Evolutionary conservation across 1,139 yeast species (phyloP).

Genomic region (Saccharomyces hybrid): DNA sequence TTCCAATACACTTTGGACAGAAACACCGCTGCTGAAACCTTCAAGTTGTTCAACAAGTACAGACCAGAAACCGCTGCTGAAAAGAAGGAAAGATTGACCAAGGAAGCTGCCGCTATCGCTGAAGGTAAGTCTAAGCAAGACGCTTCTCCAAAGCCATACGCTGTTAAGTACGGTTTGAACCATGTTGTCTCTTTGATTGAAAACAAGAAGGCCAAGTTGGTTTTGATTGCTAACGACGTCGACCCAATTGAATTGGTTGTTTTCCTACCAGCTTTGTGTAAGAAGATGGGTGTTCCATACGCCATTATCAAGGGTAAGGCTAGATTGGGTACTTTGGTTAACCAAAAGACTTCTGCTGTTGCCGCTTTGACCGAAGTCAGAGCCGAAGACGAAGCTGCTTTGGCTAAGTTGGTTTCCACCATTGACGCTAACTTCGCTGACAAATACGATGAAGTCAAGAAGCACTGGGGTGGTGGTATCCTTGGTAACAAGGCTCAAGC

Average conservation of each 20-base stretch:
- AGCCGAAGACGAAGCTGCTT: conserved; percentile 89
- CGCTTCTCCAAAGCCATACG: conserved; percentile 91
- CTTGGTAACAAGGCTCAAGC: conserved; percentile 89
- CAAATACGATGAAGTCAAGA: conserved; percentile 90
- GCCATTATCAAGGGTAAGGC: conserved; percentile 98
- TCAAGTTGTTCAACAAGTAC: conserved; percentile 96
- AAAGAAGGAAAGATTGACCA: conserved; percentile 97
- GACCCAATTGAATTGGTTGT: conserved; percentile 97
- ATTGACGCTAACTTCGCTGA: conserved; percentile 86
- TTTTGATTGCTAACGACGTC: conserved; percentile 94
- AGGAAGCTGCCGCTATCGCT: conserved; percentile 97
- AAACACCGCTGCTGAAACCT: conserved; percentile 95
- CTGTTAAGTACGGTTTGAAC: conserved; percentile 95
- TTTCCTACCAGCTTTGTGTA: conserved; percentile 96
- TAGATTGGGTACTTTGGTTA: conserved; percentile 94
- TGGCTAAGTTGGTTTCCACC: conserved; percentile 86
- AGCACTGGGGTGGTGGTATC: conserved; percentile 99
- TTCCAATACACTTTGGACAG: conserved; percentile 93
- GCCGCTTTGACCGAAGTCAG: conserved; percentile 94
- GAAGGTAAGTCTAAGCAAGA: conserved; percentile 96
- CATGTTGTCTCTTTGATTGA: conserved; percentile 94
- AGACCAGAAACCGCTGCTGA: conserved; percentile 95
- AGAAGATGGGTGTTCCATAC: conserved; percentile 98
- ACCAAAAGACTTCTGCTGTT: conserved; percentile 93
- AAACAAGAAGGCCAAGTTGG: conserved; percentile 97